Conservation (phyloP, 2,329 filamentous ascomycete genomes). For the Colletotrichum sp. region DNA sequence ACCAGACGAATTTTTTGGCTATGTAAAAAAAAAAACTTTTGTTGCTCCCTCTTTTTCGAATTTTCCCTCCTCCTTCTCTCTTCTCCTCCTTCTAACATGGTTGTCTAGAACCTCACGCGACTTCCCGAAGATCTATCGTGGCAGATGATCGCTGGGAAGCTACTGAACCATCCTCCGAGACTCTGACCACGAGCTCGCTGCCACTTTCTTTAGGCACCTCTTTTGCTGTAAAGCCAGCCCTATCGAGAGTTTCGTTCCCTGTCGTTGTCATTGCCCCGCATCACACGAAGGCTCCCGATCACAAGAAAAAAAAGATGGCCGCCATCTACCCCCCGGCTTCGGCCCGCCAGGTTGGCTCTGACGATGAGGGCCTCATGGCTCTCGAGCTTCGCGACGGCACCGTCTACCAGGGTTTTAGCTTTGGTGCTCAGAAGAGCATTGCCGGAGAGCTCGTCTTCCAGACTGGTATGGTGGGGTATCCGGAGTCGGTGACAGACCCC, state of each 20-base stretch:
- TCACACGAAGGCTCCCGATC: not conserved
- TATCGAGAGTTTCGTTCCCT: conserved; percentile 5
- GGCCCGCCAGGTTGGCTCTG: conserved; percentile 58
- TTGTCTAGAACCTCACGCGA: conserved; percentile 15
- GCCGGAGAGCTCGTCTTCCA: conserved; percentile 98
- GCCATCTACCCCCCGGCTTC: conserved; percentile 60
- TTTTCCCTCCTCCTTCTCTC: conserved; percentile 10
- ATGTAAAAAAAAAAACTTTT: conserved; percentile 23
- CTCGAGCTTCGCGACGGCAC: conserved; percentile 94
- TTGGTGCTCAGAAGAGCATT: conserved; percentile 92
- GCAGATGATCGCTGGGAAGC: conserved; percentile 27
- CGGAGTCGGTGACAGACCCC: conserved; percentile 88
- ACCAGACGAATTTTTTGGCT: conserved; percentile 16
- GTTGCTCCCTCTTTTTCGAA: not conserved
- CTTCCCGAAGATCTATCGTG: conserved; percentile 26
- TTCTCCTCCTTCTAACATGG: conserved; percentile 22
- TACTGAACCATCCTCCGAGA: conserved; percentile 19
- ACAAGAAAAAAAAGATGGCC: conserved; percentile 32
- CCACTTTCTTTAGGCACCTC: not conserved
- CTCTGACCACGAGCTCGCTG: conserved; percentile 21
- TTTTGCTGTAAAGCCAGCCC: conserved; percentile 1
- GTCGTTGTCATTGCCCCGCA: conserved; percentile 16
- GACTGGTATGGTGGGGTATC: conserved; percentile 99
- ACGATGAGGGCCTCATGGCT: conserved; percentile 71
- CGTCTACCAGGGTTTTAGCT: conserved; percentile 93